Evolutionary conservation across 139 green algal genomes (phyloP).

Genomic region (Dunaliella primolecta): DNA sequence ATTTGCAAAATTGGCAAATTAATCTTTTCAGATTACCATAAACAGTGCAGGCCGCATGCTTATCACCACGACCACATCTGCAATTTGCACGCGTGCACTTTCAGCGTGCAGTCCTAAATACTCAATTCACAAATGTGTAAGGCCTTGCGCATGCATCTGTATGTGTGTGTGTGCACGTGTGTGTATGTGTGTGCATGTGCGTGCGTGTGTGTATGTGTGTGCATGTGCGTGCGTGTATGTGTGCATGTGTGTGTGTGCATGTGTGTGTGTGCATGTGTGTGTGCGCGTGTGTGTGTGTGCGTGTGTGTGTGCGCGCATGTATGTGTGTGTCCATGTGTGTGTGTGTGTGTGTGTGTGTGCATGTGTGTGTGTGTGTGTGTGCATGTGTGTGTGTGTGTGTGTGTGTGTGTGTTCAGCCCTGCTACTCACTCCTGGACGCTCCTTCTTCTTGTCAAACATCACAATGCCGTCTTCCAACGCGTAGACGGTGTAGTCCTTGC

Average conservation of each 20-base stretch:
- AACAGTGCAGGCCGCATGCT: too few species aligned
- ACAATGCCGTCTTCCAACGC: slow-evolving; percentile 84
- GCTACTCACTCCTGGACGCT: slow-evolving; percentile 29
- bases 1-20: too few species aligned
- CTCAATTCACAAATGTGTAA: too few species aligned
- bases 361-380: slow-evolving; percentile 15
- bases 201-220: slow-evolving; percentile 2
- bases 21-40: too few species aligned
- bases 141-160: background rate
- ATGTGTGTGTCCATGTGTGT: background rate
- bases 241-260: background rate
- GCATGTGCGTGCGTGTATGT: background rate
- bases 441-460: slow-evolving; percentile 75
- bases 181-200: slow-evolving; percentile 11
- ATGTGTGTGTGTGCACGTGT: background rate
- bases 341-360: background rate
- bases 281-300: slow-evolving; percentile 7
- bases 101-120: too few species aligned
- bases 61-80: too few species aligned
- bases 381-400: background rate
- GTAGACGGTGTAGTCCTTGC: slow-evolving; percentile 95
- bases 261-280: background rate
- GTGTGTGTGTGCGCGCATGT: background rate
- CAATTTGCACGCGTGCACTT: too few species aligned
- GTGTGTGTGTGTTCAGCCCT: background rate